Base-by-base conservation (phyloP, 2,329 filamentous ascomycete species). In the Chaetomium sp. region DNA sequence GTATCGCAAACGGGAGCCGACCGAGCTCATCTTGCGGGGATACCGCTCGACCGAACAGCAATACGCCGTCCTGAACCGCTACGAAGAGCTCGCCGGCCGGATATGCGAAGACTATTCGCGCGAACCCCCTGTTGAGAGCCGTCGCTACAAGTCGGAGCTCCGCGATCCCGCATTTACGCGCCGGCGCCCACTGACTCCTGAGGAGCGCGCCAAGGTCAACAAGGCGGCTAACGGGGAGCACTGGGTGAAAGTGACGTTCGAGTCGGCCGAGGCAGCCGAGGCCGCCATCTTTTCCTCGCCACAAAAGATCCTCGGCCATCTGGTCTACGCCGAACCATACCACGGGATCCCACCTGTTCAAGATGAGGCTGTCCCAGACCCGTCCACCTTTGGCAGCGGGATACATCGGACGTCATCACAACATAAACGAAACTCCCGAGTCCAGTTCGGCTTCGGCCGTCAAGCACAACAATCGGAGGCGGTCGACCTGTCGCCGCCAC, bases 101-200 rank as follows among this genome's bases (percentile, higher is more conserved):
- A 89, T 96, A 68, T 91, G 91, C 71, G 92, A 97, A 73, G 91
- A 96, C 72, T 97, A 97, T 71, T 84, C 91, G 7, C 85, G 92
- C 59, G 85, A 88, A 61, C 87, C 92, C n/a, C 88, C 89, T 2
- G 78, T 83, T 54, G 79, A 85, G 59, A 81, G 82, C 66, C 78
- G 80, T 55, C 79, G 87, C 56, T 92, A 87, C 74, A 87, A 88
- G 67, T 81, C 85, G 1, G 83, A 91, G 62, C 81, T 89, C 59
- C 81, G 87, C 60, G 86, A 90, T 64, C 82, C 87, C 50, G 84
- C 87, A 8, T 81, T 87, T 7, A 84, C 86, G 48, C 82, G 84
- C 56, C 79, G 81, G 51, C 75, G 77, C 42, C 80, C 81, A 8
- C 74, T 96, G 52, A 87, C 86, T 1, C 73, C 80, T 14, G 85